A percentile compares a stretch with the other conserved stretches of the same genome.
Evolutionary conservation across 2,329 filamentous ascomycete species (phyloP).

Genomic region (Zymoseptoria crescenta): DNA sequence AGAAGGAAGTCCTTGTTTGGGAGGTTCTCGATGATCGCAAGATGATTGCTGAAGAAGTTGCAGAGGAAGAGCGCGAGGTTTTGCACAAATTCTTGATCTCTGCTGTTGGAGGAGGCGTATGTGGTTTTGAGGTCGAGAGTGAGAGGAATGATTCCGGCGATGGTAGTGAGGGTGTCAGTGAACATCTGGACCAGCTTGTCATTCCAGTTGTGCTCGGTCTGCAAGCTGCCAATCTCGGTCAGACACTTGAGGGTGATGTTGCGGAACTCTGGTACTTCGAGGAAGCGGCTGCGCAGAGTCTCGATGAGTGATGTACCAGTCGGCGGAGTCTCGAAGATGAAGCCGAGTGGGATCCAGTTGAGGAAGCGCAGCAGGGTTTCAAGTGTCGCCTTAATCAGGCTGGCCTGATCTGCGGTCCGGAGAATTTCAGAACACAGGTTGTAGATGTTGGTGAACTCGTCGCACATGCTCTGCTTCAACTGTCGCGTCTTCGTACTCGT

Average conservation of each 20-base stretch:
- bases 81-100: conserved; percentile 95
- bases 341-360: conserved; percentile 97
- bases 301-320: conserved; percentile 64
- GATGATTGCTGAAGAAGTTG: conserved; percentile 92
- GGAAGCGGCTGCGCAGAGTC: conserved; percentile 82
- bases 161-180: conserved; percentile 86
- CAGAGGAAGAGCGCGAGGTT: conserved; percentile 92
- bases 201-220: conserved; percentile 80
- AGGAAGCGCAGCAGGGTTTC: conserved; percentile 93
- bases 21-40: conserved; percentile 89
- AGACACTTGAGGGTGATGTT: conserved; percentile 95
- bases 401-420: conserved; percentile 78
- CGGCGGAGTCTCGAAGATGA: conserved; percentile 89
- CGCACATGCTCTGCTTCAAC: conserved; percentile 96
- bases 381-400: conserved; percentile 88
- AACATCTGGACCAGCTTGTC: conserved; percentile 98
- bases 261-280: conserved; percentile 88
- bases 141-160: conserved; percentile 87
- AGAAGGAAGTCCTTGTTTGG: conserved; percentile 92
- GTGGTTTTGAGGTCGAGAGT: conserved; percentile 84
- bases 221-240: conserved; percentile 91
- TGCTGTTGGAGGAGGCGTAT: conserved; percentile 82
- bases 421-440: conserved; percentile 94
- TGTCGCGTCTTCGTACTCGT: conserved; percentile 96
- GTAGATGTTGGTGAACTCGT: conserved; percentile 97